A percentile compares a stretch with the other conserved stretches of the same genome.
Conservation (phyloP, 1,284 basidiomycete species). For the Leccinum variabile region DNA sequence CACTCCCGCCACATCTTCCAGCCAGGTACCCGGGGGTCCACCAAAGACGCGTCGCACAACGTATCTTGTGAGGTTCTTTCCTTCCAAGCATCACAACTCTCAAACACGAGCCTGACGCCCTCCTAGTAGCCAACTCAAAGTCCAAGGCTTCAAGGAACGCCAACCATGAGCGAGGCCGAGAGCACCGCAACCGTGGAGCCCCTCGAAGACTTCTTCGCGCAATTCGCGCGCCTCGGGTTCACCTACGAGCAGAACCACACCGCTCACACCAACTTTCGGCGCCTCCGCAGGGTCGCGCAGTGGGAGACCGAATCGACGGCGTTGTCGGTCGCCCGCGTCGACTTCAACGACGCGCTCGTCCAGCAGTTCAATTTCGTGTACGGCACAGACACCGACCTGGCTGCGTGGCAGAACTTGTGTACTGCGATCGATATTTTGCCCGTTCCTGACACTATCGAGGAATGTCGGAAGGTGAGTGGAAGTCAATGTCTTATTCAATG, state of each 20-base stretch:
- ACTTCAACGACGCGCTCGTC: slow-evolving; percentile 16
- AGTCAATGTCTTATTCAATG: background rate
- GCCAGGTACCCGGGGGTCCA: background rate
- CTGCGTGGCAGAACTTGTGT: slow-evolving; percentile 19
- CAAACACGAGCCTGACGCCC: background rate
- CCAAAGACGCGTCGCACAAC: background rate
- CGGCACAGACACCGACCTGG: slow-evolving; percentile 7
- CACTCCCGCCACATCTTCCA: background rate
- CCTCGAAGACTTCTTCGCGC: slow-evolving; percentile 18
- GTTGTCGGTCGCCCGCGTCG: background rate
- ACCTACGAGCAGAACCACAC: slow-evolving; percentile 2
- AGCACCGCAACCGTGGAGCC: slow-evolving; percentile 10
- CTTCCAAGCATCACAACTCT: no score
- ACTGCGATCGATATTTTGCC: slow-evolving; percentile 13
- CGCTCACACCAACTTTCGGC: slow-evolving; percentile 16
- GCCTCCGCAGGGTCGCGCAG: background rate
- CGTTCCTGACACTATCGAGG: slow-evolving; percentile 7
- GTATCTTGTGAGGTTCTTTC: background rate
- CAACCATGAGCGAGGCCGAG: slow-evolving; percentile 1
- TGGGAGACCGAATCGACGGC: background rate
- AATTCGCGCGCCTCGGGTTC: slow-evolving; percentile 16
- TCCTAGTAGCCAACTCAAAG: background rate
- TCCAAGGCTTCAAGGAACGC: background rate
- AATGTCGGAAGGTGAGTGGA: slow-evolving; percentile 12
- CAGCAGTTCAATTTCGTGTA: slow-evolving; percentile 15